Conservation (phyloP, 495 filamentous ascomycete genomes). For the Elaphomyces granulatus region DNA sequence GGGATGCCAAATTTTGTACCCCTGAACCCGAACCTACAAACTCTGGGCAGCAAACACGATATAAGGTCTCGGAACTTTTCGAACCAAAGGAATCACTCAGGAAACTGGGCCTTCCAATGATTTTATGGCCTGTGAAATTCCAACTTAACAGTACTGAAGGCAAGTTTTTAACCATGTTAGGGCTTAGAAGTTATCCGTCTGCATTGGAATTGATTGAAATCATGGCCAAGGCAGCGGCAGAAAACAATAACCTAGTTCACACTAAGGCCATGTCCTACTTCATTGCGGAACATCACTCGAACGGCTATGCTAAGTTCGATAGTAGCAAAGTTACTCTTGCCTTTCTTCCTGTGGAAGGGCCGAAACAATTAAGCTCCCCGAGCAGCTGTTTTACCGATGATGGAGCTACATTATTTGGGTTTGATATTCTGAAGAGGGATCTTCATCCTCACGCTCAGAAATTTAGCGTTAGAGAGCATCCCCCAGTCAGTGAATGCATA, state of each 20-base stretch:
- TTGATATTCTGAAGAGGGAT: slow-evolving; percentile 56
- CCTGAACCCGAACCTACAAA: slow-evolving; percentile 39
- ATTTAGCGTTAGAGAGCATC: slow-evolving; percentile 70
- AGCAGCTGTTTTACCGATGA: slow-evolving; percentile 72
- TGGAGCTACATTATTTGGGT: slow-evolving; percentile 59
- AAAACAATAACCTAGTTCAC: slow-evolving; percentile 40
- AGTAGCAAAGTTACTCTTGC: slow-evolving; percentile 39
- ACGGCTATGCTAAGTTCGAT: slow-evolving; percentile 54
- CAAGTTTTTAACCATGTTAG: slow-evolving; percentile 54
- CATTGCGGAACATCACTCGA: slow-evolving; percentile 58
- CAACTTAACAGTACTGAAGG: slow-evolving; percentile 49
- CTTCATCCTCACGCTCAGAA: slow-evolving; percentile 63
- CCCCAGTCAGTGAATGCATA: slow-evolving; percentile 59
- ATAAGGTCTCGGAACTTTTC: slow-evolving; percentile 72
- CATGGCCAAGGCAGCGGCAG: slow-evolving; percentile 46
- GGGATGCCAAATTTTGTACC: slow-evolving; percentile 61
- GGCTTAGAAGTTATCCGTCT: slow-evolving; percentile 52
- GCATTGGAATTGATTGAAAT: slow-evolving; percentile 58
- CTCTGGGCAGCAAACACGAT: slow-evolving; percentile 37
- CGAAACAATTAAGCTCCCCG: slow-evolving; percentile 49
- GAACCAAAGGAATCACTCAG: slow-evolving; percentile 63
- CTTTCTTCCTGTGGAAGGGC: slow-evolving; percentile 60
- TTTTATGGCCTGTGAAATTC: slow-evolving; percentile 71
- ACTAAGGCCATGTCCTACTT: slow-evolving; percentile 68
- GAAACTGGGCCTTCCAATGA: slow-evolving; percentile 53